Conservation (phyloP, 495 filamentous ascomycete genomes). For the Neurospora sp. region DNA sequence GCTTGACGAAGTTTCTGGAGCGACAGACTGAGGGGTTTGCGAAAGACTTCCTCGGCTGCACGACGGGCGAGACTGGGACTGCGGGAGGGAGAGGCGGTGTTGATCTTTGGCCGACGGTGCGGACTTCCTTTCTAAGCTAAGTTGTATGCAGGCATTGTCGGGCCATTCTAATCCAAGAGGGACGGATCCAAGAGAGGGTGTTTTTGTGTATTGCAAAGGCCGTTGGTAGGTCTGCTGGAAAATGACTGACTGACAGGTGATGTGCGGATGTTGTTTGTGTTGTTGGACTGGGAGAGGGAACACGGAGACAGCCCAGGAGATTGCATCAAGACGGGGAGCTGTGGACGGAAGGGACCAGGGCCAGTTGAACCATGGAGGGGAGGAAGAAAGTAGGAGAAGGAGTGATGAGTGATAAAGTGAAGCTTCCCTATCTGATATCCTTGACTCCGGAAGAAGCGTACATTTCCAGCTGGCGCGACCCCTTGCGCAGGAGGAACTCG, state of each 20-base stretch:
- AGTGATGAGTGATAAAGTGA: not conserved
- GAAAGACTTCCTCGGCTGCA: constrained; percentile 28
- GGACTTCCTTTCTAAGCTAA: constrained; percentile 41
- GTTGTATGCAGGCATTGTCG: constrained; percentile 36
- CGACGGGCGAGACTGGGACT: constrained; percentile 16
- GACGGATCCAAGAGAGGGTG: not conserved
- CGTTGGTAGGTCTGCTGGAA: not conserved
- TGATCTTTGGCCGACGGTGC: constrained; percentile 30
- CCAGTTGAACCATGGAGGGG: not conserved
- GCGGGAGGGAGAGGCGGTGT: constrained; percentile 11
- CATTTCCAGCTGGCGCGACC: constrained; percentile 72
- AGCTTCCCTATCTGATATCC: constrained; percentile 49
- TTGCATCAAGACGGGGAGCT: not conserved
- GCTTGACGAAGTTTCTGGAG: constrained; percentile 19
- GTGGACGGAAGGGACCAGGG: not conserved
- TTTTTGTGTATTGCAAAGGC: constrained; percentile 8
- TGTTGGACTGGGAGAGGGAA: not conserved
- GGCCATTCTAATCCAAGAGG: constrained; percentile 27
- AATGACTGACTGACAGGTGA: not conserved
- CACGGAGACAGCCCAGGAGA: not conserved
- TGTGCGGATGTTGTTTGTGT: not conserved
- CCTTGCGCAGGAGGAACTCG: constrained; percentile 80
- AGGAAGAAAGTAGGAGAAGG: not conserved
- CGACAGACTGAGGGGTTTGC: constrained; percentile 21
- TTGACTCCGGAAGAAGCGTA: constrained; percentile 76